Evolutionary conservation across 164 flowering plant species (phyloP).

Genomic region (Stephania japonica): DNA sequence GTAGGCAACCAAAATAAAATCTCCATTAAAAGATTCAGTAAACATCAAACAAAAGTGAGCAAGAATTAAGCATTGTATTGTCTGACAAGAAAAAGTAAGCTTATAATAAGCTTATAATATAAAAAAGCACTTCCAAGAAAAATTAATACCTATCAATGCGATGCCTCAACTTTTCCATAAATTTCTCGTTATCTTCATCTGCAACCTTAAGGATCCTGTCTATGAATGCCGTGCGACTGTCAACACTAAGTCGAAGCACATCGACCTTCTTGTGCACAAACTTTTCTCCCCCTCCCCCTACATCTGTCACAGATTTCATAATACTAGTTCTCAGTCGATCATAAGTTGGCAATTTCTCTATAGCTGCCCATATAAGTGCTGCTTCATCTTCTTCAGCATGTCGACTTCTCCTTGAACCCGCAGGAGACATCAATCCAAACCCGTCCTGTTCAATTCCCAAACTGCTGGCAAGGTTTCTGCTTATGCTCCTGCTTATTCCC

Average conservation of each 20-base stretch:
- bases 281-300: conserved; percentile 13
- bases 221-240: conserved; percentile 58
- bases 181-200: conserved; percentile 90
- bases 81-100: too few relatives aligned
- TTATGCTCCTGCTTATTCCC: background rate
- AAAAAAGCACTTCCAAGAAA: too few relatives aligned
- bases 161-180: conserved; percentile 57
- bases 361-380: conserved; percentile 82
- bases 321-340: conserved; percentile 70
- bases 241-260: conserved; percentile 49
- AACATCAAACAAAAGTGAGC: too few relatives aligned
- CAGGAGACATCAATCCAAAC: conserved; percentile 19
- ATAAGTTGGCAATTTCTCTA: conserved; percentile 83
- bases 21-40: too few relatives aligned
- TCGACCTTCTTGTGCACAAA: conserved; percentile 53
- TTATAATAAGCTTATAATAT: too few relatives aligned
- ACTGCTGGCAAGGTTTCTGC: background rate
- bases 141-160: conserved; percentile 65
- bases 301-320: conserved; percentile 42
- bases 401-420: conserved; percentile 30
- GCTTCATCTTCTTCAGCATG: conserved; percentile 67
- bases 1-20: too few relatives aligned
- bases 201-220: conserved; percentile 68
- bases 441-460: conserved; percentile 42
- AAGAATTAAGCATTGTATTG: too few relatives aligned